A percentile compares a stretch with the other conserved stretches of the same genome.
Evolutionary conservation across 2,329 filamentous ascomycete genomes (phyloP).

Genomic region (Aspergillus fumigatus): DNA sequence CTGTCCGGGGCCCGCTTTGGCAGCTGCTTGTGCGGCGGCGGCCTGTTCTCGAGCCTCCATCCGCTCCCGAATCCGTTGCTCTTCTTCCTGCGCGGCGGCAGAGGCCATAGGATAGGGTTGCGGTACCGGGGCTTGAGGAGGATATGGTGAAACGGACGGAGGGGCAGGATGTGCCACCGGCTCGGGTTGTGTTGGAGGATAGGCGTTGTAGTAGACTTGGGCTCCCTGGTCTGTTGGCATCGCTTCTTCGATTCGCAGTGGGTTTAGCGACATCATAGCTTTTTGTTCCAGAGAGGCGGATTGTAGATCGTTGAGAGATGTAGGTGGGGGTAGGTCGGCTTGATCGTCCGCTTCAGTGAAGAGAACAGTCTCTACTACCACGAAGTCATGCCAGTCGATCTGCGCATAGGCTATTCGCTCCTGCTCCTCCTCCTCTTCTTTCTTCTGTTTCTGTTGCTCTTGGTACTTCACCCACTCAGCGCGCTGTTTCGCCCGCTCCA

Average conservation of each 20-base stretch:
- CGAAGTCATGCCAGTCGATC: slow-evolving; percentile 98
- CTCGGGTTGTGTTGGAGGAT: slow-evolving; percentile 38
- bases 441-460: slow-evolving; percentile 79
- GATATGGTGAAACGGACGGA: slow-evolving; percentile 26
- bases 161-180: slow-evolving; percentile 29
- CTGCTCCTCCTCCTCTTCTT: slow-evolving; percentile 80
- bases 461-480: slow-evolving; percentile 84
- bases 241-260: slow-evolving; percentile 87
- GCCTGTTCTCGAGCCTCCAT: slow-evolving; percentile 55
- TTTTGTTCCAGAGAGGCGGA: slow-evolving; percentile 94
- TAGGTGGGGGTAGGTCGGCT: slow-evolving; percentile 80
- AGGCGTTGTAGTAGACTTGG: slow-evolving; percentile 50
- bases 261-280: slow-evolving; percentile 79
- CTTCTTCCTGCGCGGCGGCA: slow-evolving; percentile 50
- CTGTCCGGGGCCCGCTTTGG: slow-evolving; percentile 56
- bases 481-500: slow-evolving; percentile 76
- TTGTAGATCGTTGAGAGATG: slow-evolving; percentile 84
- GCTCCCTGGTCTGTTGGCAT: slow-evolving; percentile 71
- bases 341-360: slow-evolving; percentile 88
- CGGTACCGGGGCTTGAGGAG: slow-evolving; percentile 25
- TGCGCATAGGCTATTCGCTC: slow-evolving; percentile 73
- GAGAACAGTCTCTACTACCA: slow-evolving; percentile 88
- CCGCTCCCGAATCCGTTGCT: slow-evolving; percentile 58
- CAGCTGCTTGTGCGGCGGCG: slow-evolving; percentile 74
- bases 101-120: slow-evolving; percentile 28